phyloP scores from a whole-genome alignment of 768 basidiomycete species.

The Tylopilus subfusipes region DNA sequence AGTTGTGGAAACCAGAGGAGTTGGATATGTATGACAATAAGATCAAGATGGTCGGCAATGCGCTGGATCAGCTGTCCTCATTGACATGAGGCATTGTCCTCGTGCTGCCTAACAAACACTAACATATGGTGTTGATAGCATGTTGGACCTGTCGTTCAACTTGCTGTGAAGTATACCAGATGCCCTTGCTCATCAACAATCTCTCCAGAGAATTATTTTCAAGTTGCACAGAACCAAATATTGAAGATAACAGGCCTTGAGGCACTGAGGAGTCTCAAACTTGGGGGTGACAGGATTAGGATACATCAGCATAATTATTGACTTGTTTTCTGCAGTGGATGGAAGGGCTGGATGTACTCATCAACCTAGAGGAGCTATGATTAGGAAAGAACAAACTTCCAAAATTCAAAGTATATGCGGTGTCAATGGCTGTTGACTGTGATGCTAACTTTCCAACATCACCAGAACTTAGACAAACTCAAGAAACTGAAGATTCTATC shows the following conservation, averaged over 20 bases:
- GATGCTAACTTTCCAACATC: not conserved
- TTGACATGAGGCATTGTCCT: conserved; percentile 46
- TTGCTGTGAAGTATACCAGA: conserved; percentile 71
- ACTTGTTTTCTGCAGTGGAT: conserved; percentile 64
- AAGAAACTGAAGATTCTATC: conserved; percentile 80
- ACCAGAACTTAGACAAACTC: conserved; percentile 66
- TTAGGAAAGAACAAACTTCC: conserved; percentile 97
- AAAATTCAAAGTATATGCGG: conserved; percentile 65
- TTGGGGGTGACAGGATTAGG: conserved; percentile 90
- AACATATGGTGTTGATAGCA: conserved; percentile 38
- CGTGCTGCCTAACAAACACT: not conserved
- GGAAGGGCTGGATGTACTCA: conserved; percentile 75
- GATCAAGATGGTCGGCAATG: conserved; percentile 67
- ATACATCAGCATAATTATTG: conserved; percentile 40
- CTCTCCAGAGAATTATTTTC: conserved; percentile 82
- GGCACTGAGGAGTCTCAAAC: conserved; percentile 75
- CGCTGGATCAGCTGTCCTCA: conserved; percentile 53
- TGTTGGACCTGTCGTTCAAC: conserved; percentile 94
- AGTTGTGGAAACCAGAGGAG: conserved; percentile 72
- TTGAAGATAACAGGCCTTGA: conserved; percentile 69
- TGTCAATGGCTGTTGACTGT: not conserved
- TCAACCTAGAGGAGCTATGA: conserved; percentile 91
- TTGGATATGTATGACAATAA: conserved; percentile 97
- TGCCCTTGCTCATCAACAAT: conserved; percentile 50
- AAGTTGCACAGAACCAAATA: conserved; percentile 97